A percentile compares a stretch with the other conserved stretches of the same genome.
Conservation (phyloP, 306 rosid species). For the Vigna angularis region DNA sequence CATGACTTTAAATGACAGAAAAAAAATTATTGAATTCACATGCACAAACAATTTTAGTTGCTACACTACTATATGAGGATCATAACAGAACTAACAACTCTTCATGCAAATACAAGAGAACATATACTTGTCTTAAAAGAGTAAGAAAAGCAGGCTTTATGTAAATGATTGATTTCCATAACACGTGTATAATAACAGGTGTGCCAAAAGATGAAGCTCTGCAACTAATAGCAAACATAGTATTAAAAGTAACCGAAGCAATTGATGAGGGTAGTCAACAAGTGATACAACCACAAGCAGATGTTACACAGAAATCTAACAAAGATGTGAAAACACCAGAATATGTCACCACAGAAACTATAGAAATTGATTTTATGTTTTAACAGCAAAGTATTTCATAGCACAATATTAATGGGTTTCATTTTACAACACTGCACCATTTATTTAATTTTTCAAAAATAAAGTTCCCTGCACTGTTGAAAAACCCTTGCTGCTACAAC, state of each 20-base stretch:
- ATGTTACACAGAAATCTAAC: background rate
- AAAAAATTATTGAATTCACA: background rate
- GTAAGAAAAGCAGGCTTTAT: background rate
- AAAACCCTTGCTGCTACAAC: no score
- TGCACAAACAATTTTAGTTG: background rate
- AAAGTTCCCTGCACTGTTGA: no score
- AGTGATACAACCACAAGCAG: background rate
- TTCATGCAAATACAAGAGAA: background rate
- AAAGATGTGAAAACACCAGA: no score
- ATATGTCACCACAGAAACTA: background rate
- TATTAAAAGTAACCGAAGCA: background rate
- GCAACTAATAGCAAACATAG: background rate
- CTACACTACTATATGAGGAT: background rate
- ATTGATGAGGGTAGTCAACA: background rate
- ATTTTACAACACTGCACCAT: no score
- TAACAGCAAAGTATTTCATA: no score
- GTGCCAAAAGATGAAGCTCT: background rate
- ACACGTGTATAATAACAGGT: background rate
- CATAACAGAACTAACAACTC: background rate
- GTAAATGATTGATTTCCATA: background rate
- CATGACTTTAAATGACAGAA: background rate
- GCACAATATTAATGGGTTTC: no score
- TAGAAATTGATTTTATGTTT: background rate
- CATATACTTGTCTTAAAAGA: background rate
- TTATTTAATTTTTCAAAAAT: no score